phyloP scores from a whole-genome alignment of 2,329 filamentous ascomycete genomes.

The Xylaria sp. region DNA sequence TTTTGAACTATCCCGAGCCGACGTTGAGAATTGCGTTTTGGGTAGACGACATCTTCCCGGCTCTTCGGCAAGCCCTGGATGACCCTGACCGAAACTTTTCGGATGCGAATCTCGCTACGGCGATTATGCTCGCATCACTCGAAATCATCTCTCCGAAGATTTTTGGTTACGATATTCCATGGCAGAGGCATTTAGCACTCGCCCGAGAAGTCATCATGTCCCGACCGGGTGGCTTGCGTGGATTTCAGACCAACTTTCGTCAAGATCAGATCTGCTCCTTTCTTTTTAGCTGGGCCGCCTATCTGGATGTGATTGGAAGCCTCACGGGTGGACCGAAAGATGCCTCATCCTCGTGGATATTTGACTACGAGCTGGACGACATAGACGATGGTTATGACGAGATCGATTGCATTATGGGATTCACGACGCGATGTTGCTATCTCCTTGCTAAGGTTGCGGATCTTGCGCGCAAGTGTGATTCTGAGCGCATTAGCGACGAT shows the following conservation, averaged over 20 bases:
- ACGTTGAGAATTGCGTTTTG: slow-evolving; percentile 71
- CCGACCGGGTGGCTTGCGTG: slow-evolving; percentile 43
- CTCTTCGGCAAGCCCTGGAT: slow-evolving; percentile 61
- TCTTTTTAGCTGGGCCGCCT: slow-evolving; percentile 75
- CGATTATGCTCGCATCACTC: slow-evolving; percentile 78
- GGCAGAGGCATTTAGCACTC: slow-evolving; percentile 72
- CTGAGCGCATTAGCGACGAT: slow-evolving; percentile 53
- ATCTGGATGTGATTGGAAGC: slow-evolving; percentile 73
- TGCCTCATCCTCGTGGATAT: slow-evolving; percentile 47
- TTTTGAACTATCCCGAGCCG: slow-evolving; percentile 69
- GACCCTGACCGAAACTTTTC: slow-evolving; percentile 59
- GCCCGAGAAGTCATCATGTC: slow-evolving; percentile 70
- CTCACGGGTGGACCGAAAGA: slow-evolving; percentile 56
- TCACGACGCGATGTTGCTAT: slow-evolving; percentile 65
- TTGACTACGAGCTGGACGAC: slow-evolving; percentile 47
- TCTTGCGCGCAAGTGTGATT: slow-evolving; percentile 63
- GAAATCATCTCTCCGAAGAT: slow-evolving; percentile 79
- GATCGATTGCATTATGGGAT: slow-evolving; percentile 77
- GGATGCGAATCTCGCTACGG: slow-evolving; percentile 69
- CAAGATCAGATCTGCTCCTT: slow-evolving; percentile 63
- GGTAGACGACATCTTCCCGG: slow-evolving; percentile 74
- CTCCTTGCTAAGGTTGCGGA: slow-evolving; percentile 68
- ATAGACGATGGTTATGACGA: slow-evolving; percentile 54
- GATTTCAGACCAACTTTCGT: slow-evolving; percentile 48
- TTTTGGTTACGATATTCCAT: slow-evolving; percentile 73